Evolutionary conservation across 192 early-diverging fungal genomes (phyloP).

Genomic region (Glomus cerebriforme): DNA sequence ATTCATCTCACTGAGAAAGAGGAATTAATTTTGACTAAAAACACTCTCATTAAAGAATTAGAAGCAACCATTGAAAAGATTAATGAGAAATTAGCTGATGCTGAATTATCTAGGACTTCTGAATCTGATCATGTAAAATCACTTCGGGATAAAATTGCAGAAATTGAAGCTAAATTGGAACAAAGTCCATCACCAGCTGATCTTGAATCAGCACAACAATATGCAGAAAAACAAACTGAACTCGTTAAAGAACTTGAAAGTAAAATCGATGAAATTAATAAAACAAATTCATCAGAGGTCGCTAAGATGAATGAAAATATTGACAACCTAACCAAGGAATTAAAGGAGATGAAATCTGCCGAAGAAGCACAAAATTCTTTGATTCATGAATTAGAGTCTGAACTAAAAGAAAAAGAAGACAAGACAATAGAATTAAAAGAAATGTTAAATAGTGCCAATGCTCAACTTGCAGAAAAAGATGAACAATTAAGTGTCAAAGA

Average conservation of each 20-base stretch:
- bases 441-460: slow-evolving; percentile 33
- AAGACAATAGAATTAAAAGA: slow-evolving; percentile 23
- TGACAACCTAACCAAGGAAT: not conserved
- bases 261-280: not conserved
- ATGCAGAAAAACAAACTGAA: not conserved
- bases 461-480: not conserved
- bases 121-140: not conserved
- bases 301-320: not conserved
- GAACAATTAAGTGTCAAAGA: not conserved
- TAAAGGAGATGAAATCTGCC: not conserved
- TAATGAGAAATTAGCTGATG: slow-evolving; percentile 1
- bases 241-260: not conserved
- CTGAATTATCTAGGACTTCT: not conserved
- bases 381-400: slow-evolving; percentile 15
- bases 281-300: not conserved
- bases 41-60: not conserved
- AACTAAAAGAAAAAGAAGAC: not conserved
- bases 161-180: not conserved
- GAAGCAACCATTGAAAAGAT: not conserved
- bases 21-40: not conserved
- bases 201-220: not conserved
- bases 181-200: not conserved
- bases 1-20: not conserved
- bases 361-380: not conserved
- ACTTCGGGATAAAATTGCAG: not conserved